Base-by-base conservation (phyloP, 495 filamentous ascomycete species). In the Aspergillus sclerotioniger region DNA sequence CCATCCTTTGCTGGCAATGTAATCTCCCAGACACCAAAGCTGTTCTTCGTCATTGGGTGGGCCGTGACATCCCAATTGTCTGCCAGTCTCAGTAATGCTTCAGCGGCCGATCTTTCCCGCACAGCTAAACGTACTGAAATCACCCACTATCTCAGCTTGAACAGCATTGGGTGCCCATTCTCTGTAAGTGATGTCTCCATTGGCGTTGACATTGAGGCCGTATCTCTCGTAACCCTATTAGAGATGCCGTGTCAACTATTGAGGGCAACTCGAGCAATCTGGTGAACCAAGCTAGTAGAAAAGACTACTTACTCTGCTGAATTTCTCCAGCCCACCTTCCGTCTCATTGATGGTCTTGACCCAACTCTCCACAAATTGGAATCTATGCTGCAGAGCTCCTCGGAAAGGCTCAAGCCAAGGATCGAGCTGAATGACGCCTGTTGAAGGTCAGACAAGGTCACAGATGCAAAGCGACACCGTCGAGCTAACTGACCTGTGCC, bases 121-220 rank as follows among this genome's bases (percentile, higher is more conserved):
- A 50, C 43, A 32, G 20, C 17, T 8, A 21, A 54, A 72, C 82
- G 51, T 80, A 96, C 91, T 98, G 78, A 98, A 98, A 57, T 98
- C 94, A 53, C 94, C 94, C 59, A 98, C 88, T n/a, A 98, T 80
- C 58, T 87, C 87, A 17, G 94, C 94, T 63, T 87, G 73, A 19
- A 84, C 71, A 51, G 90, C 92, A 76, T 90, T 93, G 49, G 94
- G 93, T 2, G 94, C 94, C 94, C 94, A 98, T 84, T 98, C 94
- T 62, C 90, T 84, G 75, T 98, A 98, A 45, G 76, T 80, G 63
- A 98, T 91, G 70, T 92, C 90, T 62, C 89, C 87, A 64, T 96
- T 87, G 10, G 85, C 79, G 61, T 84, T 78, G 53, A 89, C 84
- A 66, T 88, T 88, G 70, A 98, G 80, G 49, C 94, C 94, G 70